Percentiles rank a stretch among this genome's conserved stretches.
phyloP scores from a whole-genome alignment of 2,329 filamentous ascomycete species.

The Botrytis cinerea region DNA sequence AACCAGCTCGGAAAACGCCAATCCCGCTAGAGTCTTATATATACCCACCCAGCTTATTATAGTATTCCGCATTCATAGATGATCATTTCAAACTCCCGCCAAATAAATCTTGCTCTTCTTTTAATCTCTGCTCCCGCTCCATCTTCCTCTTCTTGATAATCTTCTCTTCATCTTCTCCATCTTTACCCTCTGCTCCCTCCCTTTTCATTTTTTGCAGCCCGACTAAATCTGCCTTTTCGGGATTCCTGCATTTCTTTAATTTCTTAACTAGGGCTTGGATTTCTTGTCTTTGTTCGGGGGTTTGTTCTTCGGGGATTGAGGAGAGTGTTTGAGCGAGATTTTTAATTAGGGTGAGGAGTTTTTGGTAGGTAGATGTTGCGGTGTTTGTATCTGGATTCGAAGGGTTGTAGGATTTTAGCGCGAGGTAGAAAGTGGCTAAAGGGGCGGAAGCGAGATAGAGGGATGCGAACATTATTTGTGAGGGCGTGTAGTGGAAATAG shows the following conservation, averaged over 20 bases:
- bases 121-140: conserved; percentile 44
- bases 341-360: conserved; percentile 6
- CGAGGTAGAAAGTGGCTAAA: conserved; percentile 46
- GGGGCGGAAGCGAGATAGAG: conserved; percentile 72
- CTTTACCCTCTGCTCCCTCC: conserved; percentile 41
- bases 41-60: conserved; percentile 18
- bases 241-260: conserved; percentile 72
- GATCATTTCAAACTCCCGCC: conserved; percentile 32
- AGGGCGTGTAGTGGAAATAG: conserved; percentile 96
- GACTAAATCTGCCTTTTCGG: conserved; percentile 71
- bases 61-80: conserved; percentile 27
- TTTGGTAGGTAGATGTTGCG: conserved; percentile 5
- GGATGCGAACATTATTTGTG: conserved; percentile 88
- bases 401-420: conserved; percentile 35
- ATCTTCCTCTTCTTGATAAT: conserved; percentile 45
- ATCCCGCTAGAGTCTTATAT: conserved; percentile 31
- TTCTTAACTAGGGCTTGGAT: conserved; percentile 66
- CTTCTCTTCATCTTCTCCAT: conserved; percentile 39
- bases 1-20: conserved; percentile 28
- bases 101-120: conserved; percentile 42
- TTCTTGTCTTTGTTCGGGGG: conserved; percentile 45
- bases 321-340: conserved; percentile 1
- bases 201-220: conserved; percentile 61
- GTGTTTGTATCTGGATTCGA: conserved; percentile 8
- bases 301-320: conserved; percentile 28